Percentiles rank a stretch among this genome's conserved stretches.
Conservation (phyloP, 1,284 basidiomycete species). For the Papiliotrema fonsecae region DNA sequence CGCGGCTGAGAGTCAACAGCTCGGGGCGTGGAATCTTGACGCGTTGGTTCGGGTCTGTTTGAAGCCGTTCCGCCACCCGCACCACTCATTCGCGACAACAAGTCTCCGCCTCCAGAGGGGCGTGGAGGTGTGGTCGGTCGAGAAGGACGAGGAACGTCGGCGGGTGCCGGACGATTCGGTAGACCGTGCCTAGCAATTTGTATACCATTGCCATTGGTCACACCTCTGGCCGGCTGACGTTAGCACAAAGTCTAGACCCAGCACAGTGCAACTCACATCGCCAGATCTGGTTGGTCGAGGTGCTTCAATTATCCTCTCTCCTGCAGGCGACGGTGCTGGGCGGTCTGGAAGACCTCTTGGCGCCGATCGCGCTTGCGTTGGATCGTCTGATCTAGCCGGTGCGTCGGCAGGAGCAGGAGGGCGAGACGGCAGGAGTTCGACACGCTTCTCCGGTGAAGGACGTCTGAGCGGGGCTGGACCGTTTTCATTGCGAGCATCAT, state of each 20-base stretch:
- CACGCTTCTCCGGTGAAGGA: background rate
- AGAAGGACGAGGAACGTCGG: background rate
- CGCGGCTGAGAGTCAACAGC: no score
- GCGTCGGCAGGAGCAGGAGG: background rate
- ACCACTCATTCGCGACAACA: background rate
- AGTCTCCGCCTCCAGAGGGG: background rate
- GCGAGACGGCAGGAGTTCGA: no score
- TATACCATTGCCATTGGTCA: background rate
- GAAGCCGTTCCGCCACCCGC: background rate
- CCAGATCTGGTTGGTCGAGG: background rate
- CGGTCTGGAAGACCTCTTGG: background rate
- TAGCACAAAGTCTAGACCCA: background rate
- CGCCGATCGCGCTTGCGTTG: background rate
- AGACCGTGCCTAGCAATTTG: background rate
- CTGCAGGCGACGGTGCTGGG: background rate
- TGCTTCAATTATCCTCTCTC: conserved; percentile 4
- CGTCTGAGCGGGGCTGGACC: background rate
- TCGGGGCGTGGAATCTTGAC: no score
- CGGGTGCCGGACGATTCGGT: background rate
- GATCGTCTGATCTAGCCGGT: background rate
- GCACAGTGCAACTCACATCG: background rate
- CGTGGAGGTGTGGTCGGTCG: background rate
- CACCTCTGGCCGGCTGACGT: background rate
- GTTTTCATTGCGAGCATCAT: background rate
- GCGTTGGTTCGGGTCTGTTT: no score